phyloP scores from a whole-genome alignment of 805 yeast species.

The Groenewaldozyma tartarivorans region DNA sequence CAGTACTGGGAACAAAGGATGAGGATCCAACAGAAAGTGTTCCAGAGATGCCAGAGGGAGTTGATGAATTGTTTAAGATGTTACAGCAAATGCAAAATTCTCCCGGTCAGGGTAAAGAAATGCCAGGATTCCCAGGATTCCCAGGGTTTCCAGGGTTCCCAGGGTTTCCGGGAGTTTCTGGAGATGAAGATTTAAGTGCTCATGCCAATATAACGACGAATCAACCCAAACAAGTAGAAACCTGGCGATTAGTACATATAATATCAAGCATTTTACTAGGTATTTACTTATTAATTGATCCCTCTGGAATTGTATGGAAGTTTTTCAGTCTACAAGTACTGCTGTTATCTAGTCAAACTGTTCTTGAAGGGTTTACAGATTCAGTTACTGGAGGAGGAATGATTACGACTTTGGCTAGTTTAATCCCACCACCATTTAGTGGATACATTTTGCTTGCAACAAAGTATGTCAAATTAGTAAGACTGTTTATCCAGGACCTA shows the following conservation, averaged over 20 bases:
- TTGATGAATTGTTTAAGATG: constrained; percentile 18
- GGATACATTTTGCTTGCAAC: constrained; percentile 17
- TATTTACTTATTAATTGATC: too few species aligned
- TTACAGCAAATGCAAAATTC: constrained; percentile 13
- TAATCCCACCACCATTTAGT: constrained; percentile 22
- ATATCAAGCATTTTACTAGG: constrained; percentile 14
- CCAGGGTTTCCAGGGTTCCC: not conserved
- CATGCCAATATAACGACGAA: constrained; percentile 1
- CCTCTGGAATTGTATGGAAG: constrained; percentile 5
- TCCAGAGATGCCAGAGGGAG: constrained; percentile 1
- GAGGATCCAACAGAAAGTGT: not conserved
- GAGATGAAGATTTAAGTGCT: not conserved
- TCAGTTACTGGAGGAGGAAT: constrained; percentile 9
- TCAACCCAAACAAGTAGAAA: too few species aligned
- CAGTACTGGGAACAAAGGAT: not conserved
- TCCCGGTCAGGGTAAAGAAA: constrained; percentile 3
- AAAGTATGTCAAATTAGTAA: constrained; percentile 13
- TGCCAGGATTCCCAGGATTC: constrained; percentile 5
- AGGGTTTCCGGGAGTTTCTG: not conserved
- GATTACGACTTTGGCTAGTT: constrained; percentile 19
- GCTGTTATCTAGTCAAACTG: constrained; percentile 17
- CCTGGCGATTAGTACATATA: constrained; percentile 20
- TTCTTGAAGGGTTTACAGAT: constrained; percentile 12
- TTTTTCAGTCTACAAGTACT: constrained; percentile 19
- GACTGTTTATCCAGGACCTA: constrained; percentile 17